Percentiles rank a stretch among this genome's conserved stretches.
Evolutionary conservation across 371 early-diverging fungal species (phyloP).

Genomic region (Mortierella sp.): DNA sequence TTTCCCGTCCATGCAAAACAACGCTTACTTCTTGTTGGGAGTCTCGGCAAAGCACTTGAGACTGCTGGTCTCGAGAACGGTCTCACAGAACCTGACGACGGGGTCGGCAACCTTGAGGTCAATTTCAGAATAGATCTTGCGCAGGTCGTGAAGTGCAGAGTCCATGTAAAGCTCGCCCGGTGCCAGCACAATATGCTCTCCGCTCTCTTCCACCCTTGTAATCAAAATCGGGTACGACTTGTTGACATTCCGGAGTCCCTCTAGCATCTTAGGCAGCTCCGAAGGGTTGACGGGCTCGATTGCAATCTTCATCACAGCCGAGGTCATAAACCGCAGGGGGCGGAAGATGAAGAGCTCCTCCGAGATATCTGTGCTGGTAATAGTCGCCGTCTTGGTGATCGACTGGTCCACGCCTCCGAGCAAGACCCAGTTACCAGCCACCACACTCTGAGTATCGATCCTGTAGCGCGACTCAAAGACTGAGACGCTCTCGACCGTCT

Average conservation of each 20-base stretch:
- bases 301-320: slow-evolving; percentile 93
- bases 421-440: slow-evolving; percentile 94
- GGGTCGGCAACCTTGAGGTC: slow-evolving; percentile 98
- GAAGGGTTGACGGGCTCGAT: slow-evolving; percentile 97
- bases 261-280: slow-evolving; percentile 98
- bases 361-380: slow-evolving; percentile 71
- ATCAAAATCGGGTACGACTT: slow-evolving; percentile 94
- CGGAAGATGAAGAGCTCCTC: slow-evolving; percentile 89
- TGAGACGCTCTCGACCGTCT: slow-evolving; percentile 81
- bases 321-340: slow-evolving; percentile 87
- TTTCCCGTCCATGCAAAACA: neutral
- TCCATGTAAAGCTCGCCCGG: slow-evolving; percentile 97
- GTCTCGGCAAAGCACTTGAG: slow-evolving; percentile 97
- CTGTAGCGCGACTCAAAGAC: slow-evolving; percentile 92
- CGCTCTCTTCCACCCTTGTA: slow-evolving; percentile 97
- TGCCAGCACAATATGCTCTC: slow-evolving; percentile 95
- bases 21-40: slow-evolving; percentile 92
- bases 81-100: slow-evolving; percentile 96
- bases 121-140: slow-evolving; percentile 94
- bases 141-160: slow-evolving; percentile 95
- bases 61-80: slow-evolving; percentile 94
- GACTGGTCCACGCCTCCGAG: slow-evolving; percentile 92
- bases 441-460: slow-evolving; percentile 81
- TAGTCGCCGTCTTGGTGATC: slow-evolving; percentile 95
- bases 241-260: slow-evolving; percentile 94